These are phyloP conservation scores for Nigrospora osmanthi DNA, from an alignment of 2,329 filamentous ascomycete genomes.

Conservation along the genomic window DNA sequence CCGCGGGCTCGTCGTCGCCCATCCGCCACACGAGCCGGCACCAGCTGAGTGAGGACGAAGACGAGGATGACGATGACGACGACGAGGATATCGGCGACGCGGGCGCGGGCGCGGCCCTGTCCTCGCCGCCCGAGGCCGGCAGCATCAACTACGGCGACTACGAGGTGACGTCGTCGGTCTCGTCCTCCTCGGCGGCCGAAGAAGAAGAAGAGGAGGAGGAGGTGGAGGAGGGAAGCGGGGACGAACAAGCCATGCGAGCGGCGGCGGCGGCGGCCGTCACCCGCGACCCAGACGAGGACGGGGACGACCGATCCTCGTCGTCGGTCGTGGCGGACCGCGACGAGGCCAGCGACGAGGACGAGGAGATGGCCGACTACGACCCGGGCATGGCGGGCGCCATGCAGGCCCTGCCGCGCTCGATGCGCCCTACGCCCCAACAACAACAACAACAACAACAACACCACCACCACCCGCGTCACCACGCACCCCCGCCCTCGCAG, in stretches of 20 bases:
- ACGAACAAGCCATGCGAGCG: constrained; percentile 2
- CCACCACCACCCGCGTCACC: neutral
- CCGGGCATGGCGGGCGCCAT: constrained; percentile 13
- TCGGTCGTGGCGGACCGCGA: constrained; percentile 1
- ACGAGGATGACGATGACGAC: neutral
- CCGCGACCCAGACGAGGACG: constrained; percentile 5
- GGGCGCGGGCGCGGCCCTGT: neutral
- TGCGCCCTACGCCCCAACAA: neutral
- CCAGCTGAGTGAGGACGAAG: neutral
- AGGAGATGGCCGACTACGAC: constrained; percentile 17
- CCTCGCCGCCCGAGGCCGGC: constrained; percentile 4
- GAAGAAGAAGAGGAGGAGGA: neutral
- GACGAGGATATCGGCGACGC: neutral
- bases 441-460: too few species aligned
- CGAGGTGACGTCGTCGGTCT: neutral
- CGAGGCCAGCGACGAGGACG: constrained; percentile 9
- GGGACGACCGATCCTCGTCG: neutral
- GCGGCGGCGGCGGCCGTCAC: too few species aligned
- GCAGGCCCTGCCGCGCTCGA: constrained; percentile 3
- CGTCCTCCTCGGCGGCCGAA: neutral
- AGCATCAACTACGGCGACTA: neutral
- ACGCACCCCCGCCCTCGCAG: neutral
- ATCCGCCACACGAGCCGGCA: neutral
- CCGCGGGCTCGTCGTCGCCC: neutral
- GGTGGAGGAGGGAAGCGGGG: constrained; percentile 5